Percentiles rank a stretch among this genome's conserved stretches.
Evolutionary conservation across 768 basidiomycete species (phyloP).

Genomic region (Russula sp.): DNA sequence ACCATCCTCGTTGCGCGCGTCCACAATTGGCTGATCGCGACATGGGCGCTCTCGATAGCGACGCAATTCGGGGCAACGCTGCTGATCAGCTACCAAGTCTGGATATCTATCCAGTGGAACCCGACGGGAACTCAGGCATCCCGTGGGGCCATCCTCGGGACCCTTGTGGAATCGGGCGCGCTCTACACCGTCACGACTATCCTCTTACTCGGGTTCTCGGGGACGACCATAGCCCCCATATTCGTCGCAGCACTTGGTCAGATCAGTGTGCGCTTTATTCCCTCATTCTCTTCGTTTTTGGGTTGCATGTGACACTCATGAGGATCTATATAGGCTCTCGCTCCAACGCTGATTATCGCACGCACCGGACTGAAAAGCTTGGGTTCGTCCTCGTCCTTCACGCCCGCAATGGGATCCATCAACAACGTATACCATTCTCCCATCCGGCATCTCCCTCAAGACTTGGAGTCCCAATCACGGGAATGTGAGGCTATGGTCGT

Average conservation of each 20-base stretch:
- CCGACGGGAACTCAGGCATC: neutral
- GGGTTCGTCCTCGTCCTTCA: neutral
- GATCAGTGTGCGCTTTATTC: conserved; percentile 4
- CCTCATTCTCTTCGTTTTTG: neutral
- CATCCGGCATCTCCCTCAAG: neutral
- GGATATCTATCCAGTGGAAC: neutral
- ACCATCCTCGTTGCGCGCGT: neutral
- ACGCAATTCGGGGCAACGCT: conserved; percentile 17
- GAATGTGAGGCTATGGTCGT: neutral
- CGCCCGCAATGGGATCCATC: conserved; percentile 3
- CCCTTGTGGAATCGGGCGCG: conserved; percentile 18
- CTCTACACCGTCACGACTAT: conserved; percentile 11
- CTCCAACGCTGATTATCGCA: conserved; percentile 15
- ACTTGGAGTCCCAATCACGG: neutral
- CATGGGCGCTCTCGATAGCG: conserved; percentile 16
- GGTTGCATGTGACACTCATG: neutral
- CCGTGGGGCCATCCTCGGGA: conserved; percentile 10
- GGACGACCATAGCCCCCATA: conserved; percentile 1
- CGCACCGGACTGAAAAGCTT: conserved; percentile 1
- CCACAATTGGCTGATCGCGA: conserved; percentile 10
- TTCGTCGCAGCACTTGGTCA: conserved; percentile 9
- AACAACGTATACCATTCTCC: neutral
- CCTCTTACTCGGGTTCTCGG: conserved; percentile 5
- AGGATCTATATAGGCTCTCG: neutral
- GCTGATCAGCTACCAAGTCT: conserved; percentile 13